phyloP scores from a whole-genome alignment of 2,329 filamentous ascomycete genomes.

The Pseudogymnoascus sp. region DNA sequence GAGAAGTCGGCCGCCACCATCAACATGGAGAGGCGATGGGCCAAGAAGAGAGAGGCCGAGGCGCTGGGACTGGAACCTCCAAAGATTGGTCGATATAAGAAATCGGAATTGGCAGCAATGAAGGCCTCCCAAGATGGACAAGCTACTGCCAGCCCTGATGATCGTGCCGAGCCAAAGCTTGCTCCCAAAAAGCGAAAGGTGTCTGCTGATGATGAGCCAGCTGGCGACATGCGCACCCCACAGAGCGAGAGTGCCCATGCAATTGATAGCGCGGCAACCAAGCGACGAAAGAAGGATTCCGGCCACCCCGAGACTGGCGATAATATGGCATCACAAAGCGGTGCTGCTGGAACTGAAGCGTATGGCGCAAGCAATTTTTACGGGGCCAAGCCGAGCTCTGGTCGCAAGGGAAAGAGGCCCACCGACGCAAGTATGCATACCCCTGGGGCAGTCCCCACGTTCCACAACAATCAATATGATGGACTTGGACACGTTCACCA shows the following conservation, averaged over 20 bases:
- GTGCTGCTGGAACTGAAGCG: not conserved
- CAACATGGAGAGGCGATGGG: slow-evolving; percentile 13
- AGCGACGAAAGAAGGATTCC: not conserved
- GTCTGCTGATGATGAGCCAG: not conserved
- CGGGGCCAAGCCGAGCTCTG: not conserved
- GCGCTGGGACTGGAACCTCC: slow-evolving; percentile 11
- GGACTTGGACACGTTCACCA: not conserved
- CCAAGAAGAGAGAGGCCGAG: slow-evolving; percentile 9
- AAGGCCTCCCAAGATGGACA: slow-evolving; percentile 1
- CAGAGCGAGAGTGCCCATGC: not conserved
- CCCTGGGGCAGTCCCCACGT: not conserved
- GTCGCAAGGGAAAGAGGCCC: not conserved
- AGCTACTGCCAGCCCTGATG: not conserved
- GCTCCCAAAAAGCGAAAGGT: slow-evolving; percentile 2
- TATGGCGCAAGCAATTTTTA: not conserved
- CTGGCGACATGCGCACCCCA: not conserved
- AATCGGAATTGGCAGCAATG: slow-evolving; percentile 8
- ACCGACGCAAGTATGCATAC: not conserved
- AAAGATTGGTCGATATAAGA: slow-evolving; percentile 13
- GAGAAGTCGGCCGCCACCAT: slow-evolving; percentile 8
- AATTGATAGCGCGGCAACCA: not conserved
- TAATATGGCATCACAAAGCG: not conserved
- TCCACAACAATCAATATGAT: not conserved
- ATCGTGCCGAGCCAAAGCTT: not conserved
- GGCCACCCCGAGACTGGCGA: not conserved